phyloP scores from a whole-genome alignment of 2,329 filamentous ascomycete genomes.

The Calonectria montana region DNA sequence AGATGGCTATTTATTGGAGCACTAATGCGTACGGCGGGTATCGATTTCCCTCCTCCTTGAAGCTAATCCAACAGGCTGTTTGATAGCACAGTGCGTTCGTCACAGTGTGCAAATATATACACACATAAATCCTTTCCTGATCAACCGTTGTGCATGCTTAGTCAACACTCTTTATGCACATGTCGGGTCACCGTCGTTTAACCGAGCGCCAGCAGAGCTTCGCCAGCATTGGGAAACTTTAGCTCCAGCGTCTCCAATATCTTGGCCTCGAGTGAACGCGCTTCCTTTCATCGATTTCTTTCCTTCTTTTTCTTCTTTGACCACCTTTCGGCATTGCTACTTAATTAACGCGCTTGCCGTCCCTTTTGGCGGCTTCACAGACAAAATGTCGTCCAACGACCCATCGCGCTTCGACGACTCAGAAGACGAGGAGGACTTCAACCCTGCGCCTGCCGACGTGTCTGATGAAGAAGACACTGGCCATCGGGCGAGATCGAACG shows the following conservation, averaged over 20 bases:
- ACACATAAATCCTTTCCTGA: too few species aligned
- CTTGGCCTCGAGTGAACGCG: constrained; percentile 17
- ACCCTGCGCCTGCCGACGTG: constrained; percentile 78
- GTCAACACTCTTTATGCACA: not conserved
- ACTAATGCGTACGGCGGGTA: not conserved
- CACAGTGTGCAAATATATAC: not conserved
- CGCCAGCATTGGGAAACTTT: constrained; percentile 26
- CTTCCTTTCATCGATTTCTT: not conserved
- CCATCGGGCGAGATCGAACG: constrained; percentile 46
- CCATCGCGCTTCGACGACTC: constrained; percentile 67
- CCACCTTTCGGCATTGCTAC: not conserved
- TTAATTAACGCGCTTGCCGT: constrained; percentile 23
- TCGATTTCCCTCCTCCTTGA: not conserved
- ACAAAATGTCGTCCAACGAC: constrained; percentile 59
- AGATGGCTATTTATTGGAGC: not conserved
- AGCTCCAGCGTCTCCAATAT: constrained; percentile 5
- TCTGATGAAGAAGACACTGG: constrained; percentile 72
- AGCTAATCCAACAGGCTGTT: not conserved
- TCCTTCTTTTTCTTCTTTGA: constrained; percentile 14
- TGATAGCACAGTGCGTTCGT: not conserved
- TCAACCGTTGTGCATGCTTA: not conserved
- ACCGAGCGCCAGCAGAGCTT: constrained; percentile 28
- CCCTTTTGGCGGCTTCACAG: constrained; percentile 31
- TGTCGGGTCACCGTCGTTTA: constrained; percentile 25
- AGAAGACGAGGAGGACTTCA: constrained; percentile 90